phyloP scores from a whole-genome alignment of 2,329 filamentous ascomycete genomes.

The Delphinella strobiligena region DNA sequence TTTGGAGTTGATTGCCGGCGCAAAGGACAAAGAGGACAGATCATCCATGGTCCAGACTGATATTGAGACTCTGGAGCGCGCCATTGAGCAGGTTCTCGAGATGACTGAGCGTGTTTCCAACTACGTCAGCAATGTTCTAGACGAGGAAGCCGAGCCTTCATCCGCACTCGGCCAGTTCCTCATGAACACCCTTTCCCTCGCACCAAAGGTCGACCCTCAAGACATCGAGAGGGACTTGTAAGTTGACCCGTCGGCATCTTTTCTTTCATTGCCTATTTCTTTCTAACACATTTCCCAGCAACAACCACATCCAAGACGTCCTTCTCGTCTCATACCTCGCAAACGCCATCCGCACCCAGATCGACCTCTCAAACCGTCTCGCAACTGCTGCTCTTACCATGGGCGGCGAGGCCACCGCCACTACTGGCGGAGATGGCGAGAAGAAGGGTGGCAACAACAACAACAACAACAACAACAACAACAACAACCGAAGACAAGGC shows the following conservation, averaged over 20 bases:
- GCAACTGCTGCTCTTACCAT: conserved; percentile 50
- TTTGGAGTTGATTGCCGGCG: conserved; percentile 72
- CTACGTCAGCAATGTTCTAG: conserved; percentile 86
- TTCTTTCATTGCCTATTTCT: not conserved
- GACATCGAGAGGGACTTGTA: conserved; percentile 93
- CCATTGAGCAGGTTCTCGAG: conserved; percentile 74
- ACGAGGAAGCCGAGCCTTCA: conserved; percentile 82
- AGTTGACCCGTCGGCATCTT: conserved; percentile 18
- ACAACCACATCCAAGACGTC: conserved; percentile 99
- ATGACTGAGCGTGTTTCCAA: conserved; percentile 84
- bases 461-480: conserved; percentile 10
- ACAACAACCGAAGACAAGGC: conserved; percentile 10
- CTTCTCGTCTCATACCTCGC: conserved; percentile 96
- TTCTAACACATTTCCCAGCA: conserved; percentile 40
- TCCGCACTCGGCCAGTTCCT: conserved; percentile 90
- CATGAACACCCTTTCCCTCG: conserved; percentile 82
- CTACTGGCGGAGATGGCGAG: conserved; percentile 8
- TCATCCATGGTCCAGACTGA: conserved; percentile 67
- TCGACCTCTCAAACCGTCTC: conserved; percentile 90
- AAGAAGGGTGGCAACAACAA: conserved; percentile 10
- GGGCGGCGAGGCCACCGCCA: conserved; percentile 22
- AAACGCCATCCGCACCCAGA: conserved; percentile 97
- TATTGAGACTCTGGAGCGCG: conserved; percentile 76
- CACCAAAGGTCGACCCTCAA: conserved; percentile 82
- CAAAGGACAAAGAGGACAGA: conserved; percentile 67